Conservation (phyloP, 208 protist genomes). For the Acanthamoeba royreba region DNA sequence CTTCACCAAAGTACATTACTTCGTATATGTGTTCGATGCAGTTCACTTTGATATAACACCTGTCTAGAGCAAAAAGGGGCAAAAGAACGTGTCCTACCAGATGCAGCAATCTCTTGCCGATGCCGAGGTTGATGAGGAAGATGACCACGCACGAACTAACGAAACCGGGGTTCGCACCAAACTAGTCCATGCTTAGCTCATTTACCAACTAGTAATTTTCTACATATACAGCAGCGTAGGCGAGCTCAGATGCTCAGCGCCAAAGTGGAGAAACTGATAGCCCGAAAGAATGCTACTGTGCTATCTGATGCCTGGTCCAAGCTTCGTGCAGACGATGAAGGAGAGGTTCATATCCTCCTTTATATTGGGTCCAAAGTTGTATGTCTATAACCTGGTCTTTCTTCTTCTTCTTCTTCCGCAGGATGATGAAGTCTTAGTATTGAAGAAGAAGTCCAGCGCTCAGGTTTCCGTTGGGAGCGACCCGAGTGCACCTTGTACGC, state of each 20-base stretch:
- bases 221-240: neutral
- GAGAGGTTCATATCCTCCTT: neutral
- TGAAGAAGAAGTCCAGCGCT: neutral
- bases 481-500: neutral
- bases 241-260: neutral
- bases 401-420: neutral
- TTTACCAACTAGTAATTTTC: neutral
- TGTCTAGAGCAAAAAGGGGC: constrained; percentile 49
- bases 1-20: constrained; percentile 90
- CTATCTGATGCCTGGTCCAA: constrained; percentile 25
- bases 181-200: neutral
- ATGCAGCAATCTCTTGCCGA: constrained; percentile 42
- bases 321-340: constrained; percentile 7
- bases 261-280: neutral
- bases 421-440: neutral
- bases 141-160: neutral
- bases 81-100: constrained; percentile 10
- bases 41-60: neutral
- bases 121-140: constrained; percentile 56
- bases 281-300: neutral
- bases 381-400: neutral
- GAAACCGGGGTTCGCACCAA: neutral
- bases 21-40: neutral
- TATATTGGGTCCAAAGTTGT: neutral
- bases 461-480: neutral